Base-by-base conservation (phyloP, 768 basidiomycete genomes). In the Cyclocybe cylindracea region DNA sequence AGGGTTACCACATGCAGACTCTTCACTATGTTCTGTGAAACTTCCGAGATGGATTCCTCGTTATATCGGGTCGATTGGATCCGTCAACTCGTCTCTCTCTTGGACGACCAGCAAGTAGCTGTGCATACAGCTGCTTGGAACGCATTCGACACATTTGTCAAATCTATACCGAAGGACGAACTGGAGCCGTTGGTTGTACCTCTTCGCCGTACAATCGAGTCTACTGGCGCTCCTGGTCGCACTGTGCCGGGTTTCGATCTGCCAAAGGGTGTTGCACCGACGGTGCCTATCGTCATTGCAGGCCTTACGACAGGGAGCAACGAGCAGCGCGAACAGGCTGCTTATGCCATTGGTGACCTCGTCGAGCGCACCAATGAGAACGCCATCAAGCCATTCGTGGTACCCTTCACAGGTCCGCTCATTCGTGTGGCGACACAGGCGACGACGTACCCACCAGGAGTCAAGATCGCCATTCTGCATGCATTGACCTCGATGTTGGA, bases 1-100 rank as follows among this genome's bases (percentile, higher is more conserved):
- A 85, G 95, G 36, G 83, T 87, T 45, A 92, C 84, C 50, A 88
- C 90, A 2, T 90, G 88, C 71, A 74, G 80, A 32, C 72, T 95
- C 40, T 91, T 98, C 66, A 74, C 83, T 3, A 73, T 79, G 1
- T 94, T 98, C 73, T 97, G 94, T 64, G 84, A 91, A 57, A 86
- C 82, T 42, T 88, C 91, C 3, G 80, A 86, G 36, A 76, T 92
- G 37, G 96, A 98, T 64, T 79, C 84, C 0, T 85, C 89, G 0
- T 67, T 94, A 18, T 98, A 98, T 70, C 86, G 90, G 14, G 74
- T 94, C 56, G 97, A 98, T 66, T 98, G 96, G 94, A 82, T 98
- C 48, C 85, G 95, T 7, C 91, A 94, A 56, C 78, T 98, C 11
- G 75, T 98, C 6, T 81, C 91, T 0, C 70, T 89, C 2, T 77